These are phyloP conservation scores for Penicillium subrubescens DNA, from an alignment of 495 filamentous ascomycete genomes.

Conservation along the genomic window DNA sequence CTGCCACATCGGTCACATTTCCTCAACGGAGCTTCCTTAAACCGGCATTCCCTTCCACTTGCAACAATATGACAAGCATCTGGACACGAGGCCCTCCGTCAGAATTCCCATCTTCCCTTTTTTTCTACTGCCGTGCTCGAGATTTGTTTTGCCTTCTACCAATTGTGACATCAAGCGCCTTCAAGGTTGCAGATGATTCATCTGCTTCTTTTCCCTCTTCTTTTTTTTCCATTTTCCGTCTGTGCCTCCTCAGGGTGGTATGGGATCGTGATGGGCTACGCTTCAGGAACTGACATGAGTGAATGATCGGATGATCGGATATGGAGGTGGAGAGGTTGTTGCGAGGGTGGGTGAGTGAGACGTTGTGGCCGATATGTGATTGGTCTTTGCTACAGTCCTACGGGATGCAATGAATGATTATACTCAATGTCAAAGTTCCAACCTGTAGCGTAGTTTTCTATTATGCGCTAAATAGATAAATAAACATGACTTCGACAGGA, in stretches of 20 bases:
- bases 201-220: background rate
- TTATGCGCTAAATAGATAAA: background rate
- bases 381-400: conserved; percentile 18
- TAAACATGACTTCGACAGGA: background rate
- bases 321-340: background rate
- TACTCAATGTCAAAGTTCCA: background rate
- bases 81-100: background rate
- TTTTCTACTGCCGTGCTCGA: conserved; percentile 5
- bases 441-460: background rate
- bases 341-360: background rate
- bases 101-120: conserved; percentile 11
- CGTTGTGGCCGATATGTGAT: conserved; percentile 7
- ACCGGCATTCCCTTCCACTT: background rate
- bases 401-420: conserved; percentile 10
- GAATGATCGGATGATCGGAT: conserved; percentile 4
- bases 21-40: conserved; percentile 2
- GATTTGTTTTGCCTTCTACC: conserved; percentile 10
- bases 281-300: background rate
- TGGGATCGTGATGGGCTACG: background rate
- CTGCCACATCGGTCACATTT: background rate
- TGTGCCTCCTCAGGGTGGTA: background rate
- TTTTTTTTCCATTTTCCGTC: background rate
- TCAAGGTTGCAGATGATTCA: background rate
- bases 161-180: conserved; percentile 14
- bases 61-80: background rate